Evolutionary conservation across 352 stramenopile genomes (phyloP).

Genomic region (Phytophthora pisi): DNA sequence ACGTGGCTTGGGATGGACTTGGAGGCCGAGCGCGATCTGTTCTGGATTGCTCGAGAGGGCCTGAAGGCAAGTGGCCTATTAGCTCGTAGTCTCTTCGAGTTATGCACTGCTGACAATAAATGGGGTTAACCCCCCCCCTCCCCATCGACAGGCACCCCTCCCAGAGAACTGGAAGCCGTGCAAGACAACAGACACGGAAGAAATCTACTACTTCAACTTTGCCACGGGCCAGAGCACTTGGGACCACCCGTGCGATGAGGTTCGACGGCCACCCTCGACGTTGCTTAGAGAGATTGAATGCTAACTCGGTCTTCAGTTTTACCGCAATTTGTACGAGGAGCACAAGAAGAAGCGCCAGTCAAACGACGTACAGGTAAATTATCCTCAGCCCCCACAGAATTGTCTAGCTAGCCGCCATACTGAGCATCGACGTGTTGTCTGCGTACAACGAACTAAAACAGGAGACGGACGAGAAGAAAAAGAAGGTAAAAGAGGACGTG

Average conservation of each 20-base stretch:
- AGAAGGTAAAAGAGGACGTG: constrained; percentile 84
- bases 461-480: constrained; percentile 77
- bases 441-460: constrained; percentile 16
- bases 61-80: constrained; percentile 61
- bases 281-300: constrained; percentile 2
- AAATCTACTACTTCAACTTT: constrained; percentile 98
- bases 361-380: constrained; percentile 44
- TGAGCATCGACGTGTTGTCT: too few species aligned
- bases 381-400: neutral
- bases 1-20: constrained; percentile 97
- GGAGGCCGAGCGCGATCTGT: constrained; percentile 89
- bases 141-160: constrained; percentile 63
- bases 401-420: too few species aligned
- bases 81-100: neutral
- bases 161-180: constrained; percentile 96
- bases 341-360: constrained; percentile 83
- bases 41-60: constrained; percentile 95
- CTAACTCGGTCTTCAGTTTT: constrained; percentile 66
- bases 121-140: neutral
- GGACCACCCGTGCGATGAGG: constrained; percentile 95
- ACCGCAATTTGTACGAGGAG: constrained; percentile 93
- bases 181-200: constrained; percentile 94
- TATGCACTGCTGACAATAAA: constrained; percentile 1
- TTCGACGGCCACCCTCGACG: constrained; percentile 7
- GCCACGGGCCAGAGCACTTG: constrained; percentile 91